Evolutionary conservation across 2,329 filamentous ascomycete species (phyloP).

Genomic region (Diaporthe capsici): DNA sequence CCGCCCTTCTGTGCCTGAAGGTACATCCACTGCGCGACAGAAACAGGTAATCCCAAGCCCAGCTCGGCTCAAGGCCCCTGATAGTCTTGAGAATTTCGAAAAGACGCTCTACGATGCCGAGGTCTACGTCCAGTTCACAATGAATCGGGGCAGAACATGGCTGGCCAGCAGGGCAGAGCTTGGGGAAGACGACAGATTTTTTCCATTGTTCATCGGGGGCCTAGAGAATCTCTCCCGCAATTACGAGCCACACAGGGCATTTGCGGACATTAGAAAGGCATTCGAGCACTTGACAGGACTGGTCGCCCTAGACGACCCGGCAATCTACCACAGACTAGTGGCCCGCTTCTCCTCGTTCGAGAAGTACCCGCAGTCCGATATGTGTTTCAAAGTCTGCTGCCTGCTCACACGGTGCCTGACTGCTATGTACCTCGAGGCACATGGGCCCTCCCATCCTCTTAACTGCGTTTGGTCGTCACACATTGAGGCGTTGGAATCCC

Average conservation of each 20-base stretch:
- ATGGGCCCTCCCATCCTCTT: slow-evolving; percentile 18
- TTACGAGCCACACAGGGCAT: not conserved
- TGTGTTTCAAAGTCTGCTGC: slow-evolving; percentile 24
- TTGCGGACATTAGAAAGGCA: slow-evolving; percentile 12
- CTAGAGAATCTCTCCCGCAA: slow-evolving; percentile 24
- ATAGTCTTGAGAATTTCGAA: slow-evolving; percentile 14
- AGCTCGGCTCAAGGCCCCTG: not conserved
- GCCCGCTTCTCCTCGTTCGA: slow-evolving; percentile 28
- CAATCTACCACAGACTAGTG: slow-evolving; percentile 24
- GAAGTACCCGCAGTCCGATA: not conserved
- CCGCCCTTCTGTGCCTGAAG: no score
- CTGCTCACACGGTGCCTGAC: slow-evolving; percentile 7
- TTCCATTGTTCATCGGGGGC: slow-evolving; percentile 25
- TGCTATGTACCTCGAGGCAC: not conserved
- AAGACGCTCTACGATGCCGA: slow-evolving; percentile 10
- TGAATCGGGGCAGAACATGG: not conserved
- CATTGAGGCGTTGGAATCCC: slow-evolving; percentile 8
- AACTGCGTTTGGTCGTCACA: slow-evolving; percentile 4
- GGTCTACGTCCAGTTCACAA: slow-evolving; percentile 6
- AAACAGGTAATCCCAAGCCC: not conserved
- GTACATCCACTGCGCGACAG: not conserved
- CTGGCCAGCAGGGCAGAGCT: slow-evolving; percentile 4
- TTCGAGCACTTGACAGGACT: slow-evolving; percentile 18
- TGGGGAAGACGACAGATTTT: slow-evolving; percentile 14
- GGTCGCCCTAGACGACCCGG: slow-evolving; percentile 8